Evolutionary conservation across 805 yeast species (phyloP), one percentile per base, ranked within the genome.

Genomic region (Spathaspora arborariae): DNA sequence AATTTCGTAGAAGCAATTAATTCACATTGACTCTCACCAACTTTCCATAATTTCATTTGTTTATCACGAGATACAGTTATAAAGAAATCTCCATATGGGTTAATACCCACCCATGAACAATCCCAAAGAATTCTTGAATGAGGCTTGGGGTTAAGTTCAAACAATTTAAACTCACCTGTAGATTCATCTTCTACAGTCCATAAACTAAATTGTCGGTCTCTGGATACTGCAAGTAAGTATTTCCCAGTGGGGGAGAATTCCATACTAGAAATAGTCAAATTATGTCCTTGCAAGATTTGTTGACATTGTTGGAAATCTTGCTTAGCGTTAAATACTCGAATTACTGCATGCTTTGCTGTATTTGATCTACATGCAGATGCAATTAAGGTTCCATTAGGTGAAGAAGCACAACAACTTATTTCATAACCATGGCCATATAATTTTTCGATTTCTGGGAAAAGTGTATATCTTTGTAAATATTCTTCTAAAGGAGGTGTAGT

Each of bases 371-470:
- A 92, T n/a, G 97, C 87, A 7, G 96, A 82, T 2, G 97, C 97
- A 39, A 94, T 75, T 20, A 85, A 62, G 33, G 67, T 61, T 11
- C 80, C 77, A 55, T 78, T 82, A 4, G 84, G 81, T 7, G 89
- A 80, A 1, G 82, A 77, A 45, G 87, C 96, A 35, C 90, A 75
- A 39, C 92, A 78, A 0, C 89, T 81, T 34, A 91, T 81, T 62
- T 95, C 99, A 65, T 89, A 95, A 7, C 99, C 99, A 63, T 94
- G 99, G 0, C 99, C 99, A 59, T 94, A 94, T 39, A 94, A 66
- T 62, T 94, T 94, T 57, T 94, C 99, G 46, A 85, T 70, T 60
- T 94, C 99, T 0, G 99, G 99, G 85, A 95, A 94, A 45, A 94
- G 70, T 0, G 98, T 88, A 59, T 84, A 88, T 58, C 98, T 77